Evolutionary conservation across 2,329 filamentous ascomycete species (phyloP).

Genomic region (Volutella citrinella): DNA sequence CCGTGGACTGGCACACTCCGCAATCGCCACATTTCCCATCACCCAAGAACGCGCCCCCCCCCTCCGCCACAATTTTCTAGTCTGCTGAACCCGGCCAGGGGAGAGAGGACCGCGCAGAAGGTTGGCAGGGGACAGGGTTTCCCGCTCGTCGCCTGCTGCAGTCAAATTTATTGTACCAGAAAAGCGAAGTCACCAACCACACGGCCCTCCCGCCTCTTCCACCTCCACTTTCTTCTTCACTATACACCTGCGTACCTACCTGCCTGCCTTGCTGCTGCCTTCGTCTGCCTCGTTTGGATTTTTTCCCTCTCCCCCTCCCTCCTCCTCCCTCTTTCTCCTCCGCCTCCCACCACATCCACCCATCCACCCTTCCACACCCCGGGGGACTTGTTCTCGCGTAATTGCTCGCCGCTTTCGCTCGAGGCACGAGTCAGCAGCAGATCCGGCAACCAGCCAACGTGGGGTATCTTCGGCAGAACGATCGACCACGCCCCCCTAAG

Average conservation of each 20-base stretch:
- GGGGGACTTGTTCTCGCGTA: conserved; percentile 13
- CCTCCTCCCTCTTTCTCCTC: conserved; percentile 6
- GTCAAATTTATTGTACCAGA: conserved; percentile 13
- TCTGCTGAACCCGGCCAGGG: conserved; percentile 20
- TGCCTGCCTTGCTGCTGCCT: conserved; percentile 4
- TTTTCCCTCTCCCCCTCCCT: conserved; percentile 6
- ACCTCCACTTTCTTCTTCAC: too few relatives aligned
- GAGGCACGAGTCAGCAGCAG: conserved; percentile 30
- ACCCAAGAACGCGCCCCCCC: conserved; percentile 6
- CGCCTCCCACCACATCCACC: conserved; percentile 14
- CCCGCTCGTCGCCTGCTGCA: conserved; percentile 18
- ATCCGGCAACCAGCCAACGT: conserved; percentile 30
- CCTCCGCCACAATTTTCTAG: conserved; percentile 26
- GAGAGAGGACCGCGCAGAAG: conserved; percentile 17
- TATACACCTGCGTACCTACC: conserved; percentile 13
- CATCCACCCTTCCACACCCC: conserved; percentile 1
- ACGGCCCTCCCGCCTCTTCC: conserved; percentile 15
- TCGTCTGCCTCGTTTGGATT: conserved; percentile 7
- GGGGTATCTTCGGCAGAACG: conserved; percentile 27
- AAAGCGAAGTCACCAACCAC: conserved; percentile 19
- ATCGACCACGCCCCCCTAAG: conserved; percentile 22
- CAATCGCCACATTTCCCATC: conserved; percentile 15
- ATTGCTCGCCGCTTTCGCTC: conserved; percentile 28
- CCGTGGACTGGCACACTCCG: conserved; percentile 8
- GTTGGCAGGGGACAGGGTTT: conserved; percentile 23